phyloP scores from a whole-genome alignment of 345 rosid genomes.

The Brassica napus region Da-Ae NC_063434.1:14701001-14701500 shows the following conservation, averaged over 20 bases:
- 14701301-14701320: conserved; percentile 38
- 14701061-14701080: too few relatives aligned
- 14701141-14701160: conserved; percentile 25
- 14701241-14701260: conserved; percentile 35
- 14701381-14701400: background rate
- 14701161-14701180: conserved; percentile 31
- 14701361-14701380: background rate
- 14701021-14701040: background rate
- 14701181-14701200: conserved; percentile 40
- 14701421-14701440: too few relatives aligned
- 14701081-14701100: background rate
- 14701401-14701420: too few relatives aligned
- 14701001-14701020: background rate
- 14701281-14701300: conserved; percentile 37
- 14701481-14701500: too few relatives aligned
- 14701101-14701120: background rate
- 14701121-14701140: background rate
- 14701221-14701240: conserved; percentile 30
- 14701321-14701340: conserved; percentile 44
- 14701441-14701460: too few relatives aligned
- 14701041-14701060: background rate
- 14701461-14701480: too few relatives aligned
- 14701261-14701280: conserved; percentile 28
- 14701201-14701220: conserved; percentile 35
- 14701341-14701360: conserved; percentile 19